Evolutionary conservation across 1,284 basidiomycete genomes (phyloP).

Genomic region (Malassezia caprae): DNA sequence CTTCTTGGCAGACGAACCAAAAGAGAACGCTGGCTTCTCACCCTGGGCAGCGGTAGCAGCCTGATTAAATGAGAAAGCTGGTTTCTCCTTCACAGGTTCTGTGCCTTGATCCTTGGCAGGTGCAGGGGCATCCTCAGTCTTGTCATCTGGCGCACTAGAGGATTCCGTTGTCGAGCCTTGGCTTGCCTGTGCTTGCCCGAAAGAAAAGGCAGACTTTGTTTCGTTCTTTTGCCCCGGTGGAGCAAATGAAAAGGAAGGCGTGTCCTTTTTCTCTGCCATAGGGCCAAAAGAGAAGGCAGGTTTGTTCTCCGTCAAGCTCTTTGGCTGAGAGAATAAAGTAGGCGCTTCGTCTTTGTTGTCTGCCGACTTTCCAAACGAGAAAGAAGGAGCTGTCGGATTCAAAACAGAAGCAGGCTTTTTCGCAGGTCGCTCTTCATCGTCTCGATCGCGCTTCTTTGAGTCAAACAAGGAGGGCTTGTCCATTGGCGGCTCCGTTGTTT

Average conservation of each 20-base stretch:
- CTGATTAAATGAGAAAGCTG: slow-evolving; percentile 10
- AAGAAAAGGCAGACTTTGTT: slow-evolving; percentile 20
- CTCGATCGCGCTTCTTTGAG: slow-evolving; percentile 3
- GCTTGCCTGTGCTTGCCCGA: slow-evolving; percentile 7
- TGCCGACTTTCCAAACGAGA: slow-evolving; percentile 22
- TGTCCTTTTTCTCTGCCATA: background rate
- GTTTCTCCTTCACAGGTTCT: background rate
- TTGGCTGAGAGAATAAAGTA: background rate
- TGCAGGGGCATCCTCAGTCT: background rate
- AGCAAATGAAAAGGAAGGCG: slow-evolving; percentile 5
- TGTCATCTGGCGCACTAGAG: background rate
- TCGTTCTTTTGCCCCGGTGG: slow-evolving; percentile 1
- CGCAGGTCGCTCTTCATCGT: slow-evolving; percentile 5
- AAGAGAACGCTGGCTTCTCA: slow-evolving; percentile 13
- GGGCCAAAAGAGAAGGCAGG: slow-evolving; percentile 5
- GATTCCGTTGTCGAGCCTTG: background rate
- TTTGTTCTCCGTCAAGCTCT: background rate
- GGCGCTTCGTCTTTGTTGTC: slow-evolving; percentile 4
- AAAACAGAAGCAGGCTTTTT: background rate
- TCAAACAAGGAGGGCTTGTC: slow-evolving; percentile 12
- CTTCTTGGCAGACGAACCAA: background rate
- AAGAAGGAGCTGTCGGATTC: slow-evolving; percentile 4
- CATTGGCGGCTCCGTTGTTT: background rate
- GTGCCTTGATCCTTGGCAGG: no score
- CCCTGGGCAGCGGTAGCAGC: background rate